These are phyloP conservation scores for Pythium folliculosum DNA, from an alignment of 352 stramenopile genomes.

Conservation along the genomic window DNA sequence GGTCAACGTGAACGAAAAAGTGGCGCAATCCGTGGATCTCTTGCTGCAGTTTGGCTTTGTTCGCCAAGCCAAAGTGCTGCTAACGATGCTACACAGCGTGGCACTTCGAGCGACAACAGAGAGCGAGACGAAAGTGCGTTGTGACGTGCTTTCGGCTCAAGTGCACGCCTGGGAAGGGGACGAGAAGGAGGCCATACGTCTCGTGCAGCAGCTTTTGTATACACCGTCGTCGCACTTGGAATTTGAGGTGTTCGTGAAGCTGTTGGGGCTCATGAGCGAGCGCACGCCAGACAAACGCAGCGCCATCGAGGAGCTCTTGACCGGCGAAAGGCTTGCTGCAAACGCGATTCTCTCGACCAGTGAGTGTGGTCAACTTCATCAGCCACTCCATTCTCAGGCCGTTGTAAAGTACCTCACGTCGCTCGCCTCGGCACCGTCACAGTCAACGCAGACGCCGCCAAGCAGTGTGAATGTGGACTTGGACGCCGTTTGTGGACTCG, in stretches of 20 bases:
- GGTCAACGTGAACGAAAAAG: constrained; percentile 37
- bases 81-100: constrained; percentile 49
- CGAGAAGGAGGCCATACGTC: neutral
- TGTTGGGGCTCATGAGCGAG: constrained; percentile 1
- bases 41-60: constrained; percentile 58
- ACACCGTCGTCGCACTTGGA: constrained; percentile 2
- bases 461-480: constrained; percentile 11
- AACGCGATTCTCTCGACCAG: constrained; percentile 5
- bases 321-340: constrained; percentile 10
- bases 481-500: constrained; percentile 18
- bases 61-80: constrained; percentile 54
- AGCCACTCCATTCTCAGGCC: constrained; percentile 19
- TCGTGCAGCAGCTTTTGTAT: neutral
- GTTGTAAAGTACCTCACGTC: constrained; percentile 27
- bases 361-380: constrained; percentile 16
- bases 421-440: neutral
- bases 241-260: constrained; percentile 6
- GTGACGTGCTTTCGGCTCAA: constrained; percentile 2
- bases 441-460: neutral
- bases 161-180: constrained; percentile 20
- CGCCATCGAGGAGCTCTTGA: constrained; percentile 6
- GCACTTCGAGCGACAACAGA: constrained; percentile 13
- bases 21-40: constrained; percentile 29
- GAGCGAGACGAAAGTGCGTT: constrained; percentile 3
- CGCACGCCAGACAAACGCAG: constrained; percentile 2